These are phyloP conservation scores for Diversispora eburnea DNA, from an alignment of 192 early-diverging fungal genomes.

Conservation along the genomic window DNA sequence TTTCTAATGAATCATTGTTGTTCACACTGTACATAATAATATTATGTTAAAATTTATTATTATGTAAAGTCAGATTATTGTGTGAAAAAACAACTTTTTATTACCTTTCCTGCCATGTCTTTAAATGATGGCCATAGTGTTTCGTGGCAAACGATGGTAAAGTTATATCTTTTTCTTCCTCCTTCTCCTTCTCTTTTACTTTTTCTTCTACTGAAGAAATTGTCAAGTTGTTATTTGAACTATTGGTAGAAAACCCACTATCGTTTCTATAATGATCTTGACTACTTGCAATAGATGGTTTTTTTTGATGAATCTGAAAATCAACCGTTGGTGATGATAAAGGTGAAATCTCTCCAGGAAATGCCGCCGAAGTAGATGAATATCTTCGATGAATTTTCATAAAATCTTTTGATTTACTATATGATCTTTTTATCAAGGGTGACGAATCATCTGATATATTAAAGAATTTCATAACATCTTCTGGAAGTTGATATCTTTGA, in stretches of 20 bases:
- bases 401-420: slow-evolving; percentile 7
- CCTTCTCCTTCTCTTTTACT: background rate
- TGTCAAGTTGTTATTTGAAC: background rate
- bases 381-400: slow-evolving; percentile 14
- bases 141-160: background rate
- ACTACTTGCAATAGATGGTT: background rate
- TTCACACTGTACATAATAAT: background rate
- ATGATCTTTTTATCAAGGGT: background rate
- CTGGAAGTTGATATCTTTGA: slow-evolving; percentile 20
- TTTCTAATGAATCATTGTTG: background rate
- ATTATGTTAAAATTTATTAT: background rate
- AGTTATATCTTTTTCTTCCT: too few species aligned
- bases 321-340: background rate
- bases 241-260: background rate
- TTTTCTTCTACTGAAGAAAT: background rate
- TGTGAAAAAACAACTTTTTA: background rate
- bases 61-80: background rate
- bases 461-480: slow-evolving; percentile 24
- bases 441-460: background rate
- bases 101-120: background rate
- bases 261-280: slow-evolving; percentile 4
- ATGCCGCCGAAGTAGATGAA: background rate
- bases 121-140: background rate
- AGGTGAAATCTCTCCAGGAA: background rate
- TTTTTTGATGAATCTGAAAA: background rate